These are phyloP conservation scores for Blastobotrys buckinghamii DNA, from an alignment of 1,139 yeast species.

Conservation along the genomic window DNA sequence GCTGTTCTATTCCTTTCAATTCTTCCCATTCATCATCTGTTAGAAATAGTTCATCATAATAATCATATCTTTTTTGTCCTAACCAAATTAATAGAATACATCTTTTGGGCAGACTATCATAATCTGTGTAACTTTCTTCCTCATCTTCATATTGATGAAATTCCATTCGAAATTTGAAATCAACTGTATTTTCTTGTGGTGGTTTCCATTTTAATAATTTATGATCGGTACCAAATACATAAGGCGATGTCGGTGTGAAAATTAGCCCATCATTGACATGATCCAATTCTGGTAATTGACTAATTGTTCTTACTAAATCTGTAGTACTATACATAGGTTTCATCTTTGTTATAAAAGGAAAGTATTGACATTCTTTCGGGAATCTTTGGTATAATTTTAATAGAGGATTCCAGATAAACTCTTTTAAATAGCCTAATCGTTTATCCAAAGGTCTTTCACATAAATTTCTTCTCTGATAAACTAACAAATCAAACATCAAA, in stretches of 20 bases:
- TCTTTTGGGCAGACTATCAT: constrained; percentile 65
- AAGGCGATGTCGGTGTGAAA: constrained; percentile 79
- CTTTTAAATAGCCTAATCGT: constrained; percentile 82
- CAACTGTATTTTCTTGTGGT: constrained; percentile 88
- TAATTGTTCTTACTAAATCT: constrained; percentile 70
- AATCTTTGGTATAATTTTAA: constrained; percentile 56
- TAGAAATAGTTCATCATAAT: constrained; percentile 58
- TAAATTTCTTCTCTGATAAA: constrained; percentile 68
- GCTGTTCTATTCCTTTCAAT: constrained; percentile 63
- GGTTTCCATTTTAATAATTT: constrained; percentile 89
- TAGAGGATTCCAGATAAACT: constrained; percentile 77
- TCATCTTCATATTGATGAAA: constrained; percentile 65
- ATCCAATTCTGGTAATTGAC: constrained; percentile 58
- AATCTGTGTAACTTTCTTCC: constrained; percentile 56
- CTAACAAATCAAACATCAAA: constrained; percentile 86
- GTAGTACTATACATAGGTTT: constrained; percentile 84
- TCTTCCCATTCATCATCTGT: constrained; percentile 77
- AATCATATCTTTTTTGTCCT: constrained; percentile 62
- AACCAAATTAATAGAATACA: constrained; percentile 70
- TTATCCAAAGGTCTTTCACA: constrained; percentile 68
- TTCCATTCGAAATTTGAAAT: constrained; percentile 66
- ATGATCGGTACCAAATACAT: constrained; percentile 81
- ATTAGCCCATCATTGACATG: constrained; percentile 94
- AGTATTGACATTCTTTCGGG: constrained; percentile 68
- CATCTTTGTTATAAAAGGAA: constrained; percentile 80